Percentiles rank a stretch among this genome's conserved stretches.
Conservation (phyloP, 306 rosid genomes). For the Lathyrus oleraceus region DNA sequence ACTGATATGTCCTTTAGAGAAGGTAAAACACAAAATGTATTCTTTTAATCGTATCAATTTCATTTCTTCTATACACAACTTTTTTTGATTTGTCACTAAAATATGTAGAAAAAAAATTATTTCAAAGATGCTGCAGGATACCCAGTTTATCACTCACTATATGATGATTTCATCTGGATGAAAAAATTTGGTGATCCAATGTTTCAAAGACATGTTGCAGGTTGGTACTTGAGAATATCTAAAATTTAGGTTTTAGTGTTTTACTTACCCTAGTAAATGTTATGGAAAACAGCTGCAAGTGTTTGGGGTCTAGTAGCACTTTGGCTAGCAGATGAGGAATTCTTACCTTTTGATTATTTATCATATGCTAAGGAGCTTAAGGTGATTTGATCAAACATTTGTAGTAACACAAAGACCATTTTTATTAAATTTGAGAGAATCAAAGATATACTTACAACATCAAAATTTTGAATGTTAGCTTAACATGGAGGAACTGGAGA, state of each 20-base stretch:
- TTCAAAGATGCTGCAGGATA: conserved; percentile 42
- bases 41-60: conserved; percentile 7
- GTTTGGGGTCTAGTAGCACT: conserved; percentile 78
- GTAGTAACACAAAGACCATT: not conserved
- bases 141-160: conserved; percentile 72
- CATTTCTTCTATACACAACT: no score
- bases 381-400: conserved; percentile 27
- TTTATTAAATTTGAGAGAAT: conserved; percentile 16
- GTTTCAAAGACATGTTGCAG: conserved; percentile 82
- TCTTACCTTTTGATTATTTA: conserved; percentile 63
- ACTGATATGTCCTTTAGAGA: conserved; percentile 50
- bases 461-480: conserved; percentile 41
- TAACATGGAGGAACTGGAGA: conserved; percentile 42
- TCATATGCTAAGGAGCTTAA: conserved; percentile 60
- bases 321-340: conserved; percentile 67
- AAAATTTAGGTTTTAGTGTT: not conserved
- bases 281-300: conserved; percentile 57
- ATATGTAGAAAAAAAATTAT: not conserved
- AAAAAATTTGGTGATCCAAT: conserved; percentile 71
- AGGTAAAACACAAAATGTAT: conserved; percentile 42
- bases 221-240: no score
- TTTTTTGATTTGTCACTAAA: not conserved
- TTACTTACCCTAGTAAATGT: not conserved
- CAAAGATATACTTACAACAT: conserved; percentile 5
- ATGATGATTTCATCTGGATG: conserved; percentile 79